Conservation (phyloP, 805 yeast species). For the Wickerhamiella spandovensis region DNA sequence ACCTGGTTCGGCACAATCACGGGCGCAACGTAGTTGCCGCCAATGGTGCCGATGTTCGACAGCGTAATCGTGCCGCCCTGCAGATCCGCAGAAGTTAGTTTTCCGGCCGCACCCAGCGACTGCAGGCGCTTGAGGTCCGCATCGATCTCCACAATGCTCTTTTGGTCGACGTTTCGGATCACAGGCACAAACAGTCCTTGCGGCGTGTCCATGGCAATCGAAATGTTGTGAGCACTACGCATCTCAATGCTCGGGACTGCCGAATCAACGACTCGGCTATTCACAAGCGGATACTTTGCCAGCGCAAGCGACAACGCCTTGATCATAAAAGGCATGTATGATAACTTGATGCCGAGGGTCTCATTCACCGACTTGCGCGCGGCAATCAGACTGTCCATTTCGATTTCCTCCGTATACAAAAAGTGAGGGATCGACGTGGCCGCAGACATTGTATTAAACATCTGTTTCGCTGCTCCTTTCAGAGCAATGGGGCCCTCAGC, state of each 20-base stretch:
- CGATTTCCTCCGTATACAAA: conserved; percentile 24
- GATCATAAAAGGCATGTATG: conserved; percentile 26
- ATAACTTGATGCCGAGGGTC: conserved; percentile 15
- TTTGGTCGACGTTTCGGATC: conserved; percentile 20
- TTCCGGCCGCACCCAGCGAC: conserved; percentile 17
- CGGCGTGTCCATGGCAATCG: conserved; percentile 26
- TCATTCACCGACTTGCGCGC: conserved; percentile 18
- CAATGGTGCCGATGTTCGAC: conserved; percentile 25
- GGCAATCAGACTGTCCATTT: conserved; percentile 18
- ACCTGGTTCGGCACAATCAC: conserved; percentile 24
- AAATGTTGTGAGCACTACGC: conserved; percentile 22
- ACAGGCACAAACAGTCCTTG: conserved; percentile 24
- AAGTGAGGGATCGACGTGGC: conserved; percentile 25
- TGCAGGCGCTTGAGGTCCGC: conserved; percentile 21
- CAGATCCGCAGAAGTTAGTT: conserved; percentile 19
- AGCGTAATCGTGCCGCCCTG: conserved; percentile 23
- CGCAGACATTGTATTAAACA: conserved; percentile 24
- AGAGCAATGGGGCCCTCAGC: conserved; percentile 14
- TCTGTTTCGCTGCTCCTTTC: conserved; percentile 21
- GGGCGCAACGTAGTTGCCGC: conserved; percentile 26
- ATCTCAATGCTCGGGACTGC: conserved; percentile 15
- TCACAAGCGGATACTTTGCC: conserved; percentile 19
- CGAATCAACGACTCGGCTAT: conserved; percentile 17
- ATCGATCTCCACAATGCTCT: conserved; percentile 21
- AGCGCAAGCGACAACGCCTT: conserved; percentile 24